Conservation (phyloP, 1,139 yeast species). For the Kodamaea alishanica region DNA sequence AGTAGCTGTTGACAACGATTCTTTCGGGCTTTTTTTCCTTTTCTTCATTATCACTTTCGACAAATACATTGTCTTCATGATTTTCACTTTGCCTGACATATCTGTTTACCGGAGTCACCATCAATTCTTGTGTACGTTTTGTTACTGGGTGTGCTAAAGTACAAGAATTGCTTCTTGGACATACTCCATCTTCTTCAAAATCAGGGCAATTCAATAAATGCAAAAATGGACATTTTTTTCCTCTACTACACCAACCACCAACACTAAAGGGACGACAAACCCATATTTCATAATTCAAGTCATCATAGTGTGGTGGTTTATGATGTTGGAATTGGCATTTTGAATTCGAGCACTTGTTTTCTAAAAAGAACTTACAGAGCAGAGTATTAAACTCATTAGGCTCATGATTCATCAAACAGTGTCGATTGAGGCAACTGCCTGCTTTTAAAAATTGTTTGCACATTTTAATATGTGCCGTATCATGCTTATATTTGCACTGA, state of each 20-base stretch:
- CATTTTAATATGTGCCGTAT: constrained; percentile 45
- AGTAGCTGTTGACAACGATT: constrained; percentile 31
- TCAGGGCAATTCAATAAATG: constrained; percentile 73
- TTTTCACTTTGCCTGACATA: constrained; percentile 18
- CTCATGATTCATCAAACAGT: constrained; percentile 56
- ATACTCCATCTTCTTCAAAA: constrained; percentile 54
- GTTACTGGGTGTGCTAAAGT: constrained; percentile 44
- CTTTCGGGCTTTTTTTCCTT: constrained; percentile 17
- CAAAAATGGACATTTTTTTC: constrained; percentile 51
- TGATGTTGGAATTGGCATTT: constrained; percentile 54
- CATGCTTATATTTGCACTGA: constrained; percentile 56
- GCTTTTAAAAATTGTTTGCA: constrained; percentile 51
- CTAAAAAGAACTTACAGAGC: constrained; percentile 51
- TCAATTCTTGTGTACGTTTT: constrained; percentile 26
- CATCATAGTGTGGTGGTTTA: constrained; percentile 33
- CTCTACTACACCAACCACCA: constrained; percentile 66
- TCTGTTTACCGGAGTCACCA: constrained; percentile 19
- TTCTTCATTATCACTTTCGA: constrained; percentile 15
- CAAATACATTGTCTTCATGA: constrained; percentile 31
- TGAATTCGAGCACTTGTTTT: constrained; percentile 50
- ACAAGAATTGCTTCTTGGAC: constrained; percentile 51
- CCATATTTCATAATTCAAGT: constrained; percentile 39
- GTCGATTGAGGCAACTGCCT: constrained; percentile 40
- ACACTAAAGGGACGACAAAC: constrained; percentile 66
- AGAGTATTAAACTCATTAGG: constrained; percentile 65